These are phyloP conservation scores for Candida succiphila DNA, from an alignment of 805 yeast species.

Conservation along the genomic window DNA sequence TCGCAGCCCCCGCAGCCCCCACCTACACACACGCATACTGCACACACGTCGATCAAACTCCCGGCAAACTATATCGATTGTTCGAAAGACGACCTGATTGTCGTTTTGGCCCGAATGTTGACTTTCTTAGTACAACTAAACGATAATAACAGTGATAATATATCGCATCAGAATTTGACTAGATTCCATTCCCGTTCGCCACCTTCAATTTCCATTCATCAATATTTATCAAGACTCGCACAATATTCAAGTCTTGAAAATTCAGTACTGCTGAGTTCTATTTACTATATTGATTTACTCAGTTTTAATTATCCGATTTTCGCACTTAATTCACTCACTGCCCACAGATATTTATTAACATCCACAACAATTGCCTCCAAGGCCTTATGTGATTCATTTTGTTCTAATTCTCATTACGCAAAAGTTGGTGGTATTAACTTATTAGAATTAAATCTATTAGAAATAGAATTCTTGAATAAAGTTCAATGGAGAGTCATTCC, in stretches of 20 bases:
- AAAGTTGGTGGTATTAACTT: conserved; percentile 90
- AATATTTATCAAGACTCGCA: conserved; percentile 66
- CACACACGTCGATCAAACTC: conserved; percentile 11
- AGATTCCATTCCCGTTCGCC: conserved; percentile 92
- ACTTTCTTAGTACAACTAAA: conserved; percentile 65
- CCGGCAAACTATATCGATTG: conserved; percentile 55
- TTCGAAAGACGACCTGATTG: conserved; percentile 58
- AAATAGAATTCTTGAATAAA: conserved; percentile 73
- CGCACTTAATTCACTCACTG: conserved; percentile 83
- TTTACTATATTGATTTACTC: conserved; percentile 85
- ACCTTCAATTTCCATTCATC: conserved; percentile 74
- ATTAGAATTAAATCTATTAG: conserved; percentile 76
- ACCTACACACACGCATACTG: too few species aligned
- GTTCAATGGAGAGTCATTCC: conserved; percentile 77
- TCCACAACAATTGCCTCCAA: conserved; percentile 88
- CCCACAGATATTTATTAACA: conserved; percentile 82
- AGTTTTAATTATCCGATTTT: conserved; percentile 71
- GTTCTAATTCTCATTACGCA: conserved; percentile 89
- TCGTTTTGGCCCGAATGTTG: conserved; percentile 71
- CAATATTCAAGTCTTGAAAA: conserved; percentile 81
- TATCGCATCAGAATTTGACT: conserved; percentile 43
- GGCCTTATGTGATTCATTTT: conserved; percentile 87
- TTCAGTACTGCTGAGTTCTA: conserved; percentile 68
- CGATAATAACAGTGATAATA: conserved; percentile 34
- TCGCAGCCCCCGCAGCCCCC: too few species aligned